Evolutionary conservation across 306 rosid genomes (phyloP).

Genomic region (Cercis canadensis): DNA sequence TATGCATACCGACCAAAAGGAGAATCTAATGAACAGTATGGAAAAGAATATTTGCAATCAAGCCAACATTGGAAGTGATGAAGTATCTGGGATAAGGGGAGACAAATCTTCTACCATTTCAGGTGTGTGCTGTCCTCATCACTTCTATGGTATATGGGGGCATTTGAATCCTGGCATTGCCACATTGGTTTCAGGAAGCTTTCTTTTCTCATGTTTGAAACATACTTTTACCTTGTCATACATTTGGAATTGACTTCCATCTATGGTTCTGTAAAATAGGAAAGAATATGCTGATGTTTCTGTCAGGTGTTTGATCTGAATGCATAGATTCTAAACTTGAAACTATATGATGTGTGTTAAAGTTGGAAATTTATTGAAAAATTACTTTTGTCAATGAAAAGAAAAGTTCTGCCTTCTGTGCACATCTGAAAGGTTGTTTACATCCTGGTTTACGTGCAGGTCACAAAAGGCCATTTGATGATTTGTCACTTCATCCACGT

Average conservation of each 20-base stretch:
- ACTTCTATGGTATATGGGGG: neutral
- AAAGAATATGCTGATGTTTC: neutral
- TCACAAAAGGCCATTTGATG: slow-evolving; percentile 33
- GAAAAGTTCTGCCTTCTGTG: slow-evolving; percentile 24
- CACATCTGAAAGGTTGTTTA: slow-evolving; percentile 20
- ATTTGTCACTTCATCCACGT: slow-evolving; percentile 37
- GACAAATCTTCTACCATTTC: slow-evolving; percentile 37
- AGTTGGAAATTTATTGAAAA: slow-evolving; percentile 20
- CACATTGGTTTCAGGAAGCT: slow-evolving; percentile 26
- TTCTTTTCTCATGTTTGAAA: neutral
- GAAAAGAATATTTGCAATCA: slow-evolving; percentile 39
- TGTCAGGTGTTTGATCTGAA: slow-evolving; percentile 7
- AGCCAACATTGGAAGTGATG: slow-evolving; percentile 35
- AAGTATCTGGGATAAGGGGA: slow-evolving; percentile 40
- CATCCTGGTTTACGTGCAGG: slow-evolving; percentile 46
- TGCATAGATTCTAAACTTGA: neutral
- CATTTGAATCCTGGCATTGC: neutral
- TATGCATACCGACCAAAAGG: slow-evolving; percentile 38
- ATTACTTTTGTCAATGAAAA: slow-evolving; percentile 19
- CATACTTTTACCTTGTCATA: neutral
- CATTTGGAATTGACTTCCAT: slow-evolving; percentile 6
- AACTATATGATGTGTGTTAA: slow-evolving; percentile 6
- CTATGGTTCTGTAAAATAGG: slow-evolving; percentile 10
- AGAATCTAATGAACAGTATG: slow-evolving; percentile 24
- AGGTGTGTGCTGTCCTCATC: slow-evolving; percentile 47